Evolutionary conservation across 1,284 basidiomycete genomes (phyloP).

Genomic region (Fistulina hepatica): DNA sequence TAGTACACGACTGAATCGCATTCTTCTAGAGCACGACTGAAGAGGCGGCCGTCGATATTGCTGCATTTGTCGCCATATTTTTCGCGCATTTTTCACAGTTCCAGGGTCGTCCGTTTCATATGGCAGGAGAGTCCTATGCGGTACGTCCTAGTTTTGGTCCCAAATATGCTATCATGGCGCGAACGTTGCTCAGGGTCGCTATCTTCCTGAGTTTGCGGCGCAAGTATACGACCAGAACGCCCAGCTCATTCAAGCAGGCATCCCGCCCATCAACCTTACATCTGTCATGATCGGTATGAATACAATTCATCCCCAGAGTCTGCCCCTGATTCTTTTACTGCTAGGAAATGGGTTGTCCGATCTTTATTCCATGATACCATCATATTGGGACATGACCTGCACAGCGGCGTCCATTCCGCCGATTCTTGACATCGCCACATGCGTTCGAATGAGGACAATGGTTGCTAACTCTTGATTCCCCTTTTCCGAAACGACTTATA

Average conservation of each 20-base stretch:
- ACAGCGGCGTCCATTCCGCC: slow-evolving; percentile 37
- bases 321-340: background rate
- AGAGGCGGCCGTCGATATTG: slow-evolving; percentile 59
- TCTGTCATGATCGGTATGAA: slow-evolving; percentile 72
- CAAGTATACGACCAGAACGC: slow-evolving; percentile 74
- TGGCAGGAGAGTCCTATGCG: slow-evolving; percentile 65
- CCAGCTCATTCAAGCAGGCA: slow-evolving; percentile 41
- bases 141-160: slow-evolving; percentile 24
- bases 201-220: slow-evolving; percentile 75
- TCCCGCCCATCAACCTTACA: slow-evolving; percentile 67
- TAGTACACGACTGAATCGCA: background rate
- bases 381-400: slow-evolving; percentile 41
- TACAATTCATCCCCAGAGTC: too few species aligned
- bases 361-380: slow-evolving; percentile 27
- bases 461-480: slow-evolving; percentile 18
- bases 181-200: slow-evolving; percentile 47
- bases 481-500: slow-evolving; percentile 4
- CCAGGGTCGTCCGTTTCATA: slow-evolving; percentile 56
- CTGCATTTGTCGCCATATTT: slow-evolving; percentile 60
- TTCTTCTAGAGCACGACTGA: slow-evolving; percentile 40
- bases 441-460: slow-evolving; percentile 38
- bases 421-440: slow-evolving; percentile 26
- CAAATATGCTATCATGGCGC: background rate
- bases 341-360: slow-evolving; percentile 47
- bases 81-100: slow-evolving; percentile 63